phyloP scores from a whole-genome alignment of 371 early-diverging fungal species.

The Mortierella sp. region DNA sequence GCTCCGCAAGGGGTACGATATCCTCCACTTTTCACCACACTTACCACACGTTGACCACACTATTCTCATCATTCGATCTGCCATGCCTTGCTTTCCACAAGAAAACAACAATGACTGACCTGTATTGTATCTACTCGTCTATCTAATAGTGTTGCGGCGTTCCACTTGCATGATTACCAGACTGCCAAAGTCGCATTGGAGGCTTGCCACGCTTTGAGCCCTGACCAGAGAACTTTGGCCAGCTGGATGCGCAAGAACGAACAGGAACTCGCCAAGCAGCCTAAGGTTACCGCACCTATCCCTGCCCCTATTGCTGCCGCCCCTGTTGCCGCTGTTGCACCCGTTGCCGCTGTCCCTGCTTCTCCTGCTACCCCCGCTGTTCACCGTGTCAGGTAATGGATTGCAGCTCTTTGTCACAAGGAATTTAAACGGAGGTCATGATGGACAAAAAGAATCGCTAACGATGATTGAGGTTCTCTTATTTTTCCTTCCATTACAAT shows the following conservation, averaged over 20 bases:
- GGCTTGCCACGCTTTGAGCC: slow-evolving; percentile 64
- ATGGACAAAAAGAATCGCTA: background rate
- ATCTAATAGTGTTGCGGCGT: slow-evolving; percentile 65
- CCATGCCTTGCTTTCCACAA: background rate
- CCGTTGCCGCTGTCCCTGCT: slow-evolving; percentile 21
- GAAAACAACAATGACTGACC: background rate
- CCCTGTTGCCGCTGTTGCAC: slow-evolving; percentile 18
- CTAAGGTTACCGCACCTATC: slow-evolving; percentile 25
- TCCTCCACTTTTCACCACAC: too few species aligned
- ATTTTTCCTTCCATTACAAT: background rate
- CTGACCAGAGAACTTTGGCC: slow-evolving; percentile 66
- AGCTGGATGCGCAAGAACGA: slow-evolving; percentile 71
- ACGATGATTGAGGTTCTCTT: background rate
- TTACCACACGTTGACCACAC: too few species aligned
- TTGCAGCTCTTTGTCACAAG: background rate
- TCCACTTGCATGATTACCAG: slow-evolving; percentile 63
- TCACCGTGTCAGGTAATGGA: slow-evolving; percentile 47
- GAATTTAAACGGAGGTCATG: background rate
- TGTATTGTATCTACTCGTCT: background rate
- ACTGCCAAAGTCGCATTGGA: slow-evolving; percentile 71
- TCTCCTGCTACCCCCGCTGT: slow-evolving; percentile 27
- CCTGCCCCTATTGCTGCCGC: slow-evolving; percentile 14
- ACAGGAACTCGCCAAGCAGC: slow-evolving; percentile 58
- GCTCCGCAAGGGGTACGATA: slow-evolving; percentile 70
- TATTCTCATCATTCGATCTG: too few species aligned